phyloP scores from a whole-genome alignment of 257 asterid species.

The Ajuga chamaepitys region DNA sequence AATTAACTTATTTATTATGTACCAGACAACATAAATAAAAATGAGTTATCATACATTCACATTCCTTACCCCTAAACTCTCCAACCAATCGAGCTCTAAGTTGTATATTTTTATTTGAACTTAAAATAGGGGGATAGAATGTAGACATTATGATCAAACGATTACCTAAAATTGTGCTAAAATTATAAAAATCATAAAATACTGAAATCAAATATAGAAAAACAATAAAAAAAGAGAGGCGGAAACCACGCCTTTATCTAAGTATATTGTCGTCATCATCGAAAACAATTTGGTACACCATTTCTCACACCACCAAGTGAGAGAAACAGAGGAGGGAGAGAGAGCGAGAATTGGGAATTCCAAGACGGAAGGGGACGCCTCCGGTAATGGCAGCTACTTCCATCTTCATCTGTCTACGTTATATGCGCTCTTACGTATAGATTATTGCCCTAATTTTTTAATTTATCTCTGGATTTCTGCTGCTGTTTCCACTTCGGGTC shows the following conservation, averaged over 20 bases:
- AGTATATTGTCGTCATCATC: background rate
- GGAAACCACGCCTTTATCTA: conserved; percentile 41
- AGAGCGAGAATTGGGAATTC: conserved; percentile 27
- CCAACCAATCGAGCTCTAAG: too few species aligned
- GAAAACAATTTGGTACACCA: background rate
- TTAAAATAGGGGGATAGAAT: too few species aligned
- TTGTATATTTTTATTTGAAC: too few species aligned
- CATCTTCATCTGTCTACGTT: background rate
- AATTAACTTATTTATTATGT: too few species aligned
- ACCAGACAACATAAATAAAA: too few species aligned
- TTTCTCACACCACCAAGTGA: background rate
- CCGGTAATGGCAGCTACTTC: conserved; percentile 25
- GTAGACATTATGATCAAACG: too few species aligned
- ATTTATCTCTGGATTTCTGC: background rate
- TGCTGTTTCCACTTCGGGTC: conserved; percentile 10
- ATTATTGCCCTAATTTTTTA: conserved; percentile 6
- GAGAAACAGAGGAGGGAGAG: background rate
- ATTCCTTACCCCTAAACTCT: too few species aligned
- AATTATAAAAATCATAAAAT: too few species aligned
- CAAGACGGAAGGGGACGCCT: conserved; percentile 33
- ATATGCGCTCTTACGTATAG: background rate
- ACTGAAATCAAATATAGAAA: too few species aligned
- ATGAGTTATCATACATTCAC: too few species aligned
- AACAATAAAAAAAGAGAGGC: conserved; percentile 32
- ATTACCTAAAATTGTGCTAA: too few species aligned